Percentiles rank a stretch among this genome's conserved stretches.
Conservation (phyloP, 2,329 filamentous ascomycete genomes). For the Sordariomycetes sp. region DNA sequence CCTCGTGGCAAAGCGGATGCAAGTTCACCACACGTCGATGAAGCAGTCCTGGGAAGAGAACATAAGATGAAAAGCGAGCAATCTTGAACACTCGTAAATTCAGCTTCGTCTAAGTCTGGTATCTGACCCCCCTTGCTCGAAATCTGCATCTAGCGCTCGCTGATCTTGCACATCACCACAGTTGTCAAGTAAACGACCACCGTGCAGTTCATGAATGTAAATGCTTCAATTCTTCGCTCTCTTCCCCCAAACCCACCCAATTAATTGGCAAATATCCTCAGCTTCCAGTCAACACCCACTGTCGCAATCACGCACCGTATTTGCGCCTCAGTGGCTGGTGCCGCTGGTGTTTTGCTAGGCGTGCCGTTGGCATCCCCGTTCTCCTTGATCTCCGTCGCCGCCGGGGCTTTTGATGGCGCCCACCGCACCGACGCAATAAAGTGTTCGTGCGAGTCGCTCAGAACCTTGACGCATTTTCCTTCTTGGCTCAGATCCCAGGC, state of each 20-base stretch:
- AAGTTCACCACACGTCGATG: too few species aligned
- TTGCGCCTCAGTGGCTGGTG: conserved; percentile 35
- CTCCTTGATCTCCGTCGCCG: too few species aligned
- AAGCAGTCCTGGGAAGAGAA: too few species aligned
- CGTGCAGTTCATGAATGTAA: not conserved
- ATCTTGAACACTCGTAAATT: conserved; percentile 4
- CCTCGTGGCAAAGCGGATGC: too few species aligned
- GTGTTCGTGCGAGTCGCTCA: conserved; percentile 69
- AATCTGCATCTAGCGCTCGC: conserved; percentile 2
- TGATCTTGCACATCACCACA: not conserved
- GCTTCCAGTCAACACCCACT: conserved; percentile 70
- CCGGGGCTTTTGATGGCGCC: conserved; percentile 55
- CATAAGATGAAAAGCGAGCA: too few species aligned
- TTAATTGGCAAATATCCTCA: conserved; percentile 64
- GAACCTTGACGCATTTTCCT: conserved; percentile 76
- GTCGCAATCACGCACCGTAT: conserved; percentile 80
- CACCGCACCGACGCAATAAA: conserved; percentile 83
- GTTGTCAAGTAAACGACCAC: not conserved
- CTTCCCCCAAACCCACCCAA: conserved; percentile 4
- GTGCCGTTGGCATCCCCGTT: conserved; percentile 15
- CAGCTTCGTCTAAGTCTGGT: too few species aligned
- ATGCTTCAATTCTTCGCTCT: not conserved
- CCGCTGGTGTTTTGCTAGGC: conserved; percentile 35
- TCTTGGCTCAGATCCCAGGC: conserved; percentile 94
- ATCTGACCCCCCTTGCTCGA: not conserved